These are phyloP conservation scores for Russula earlei DNA, from an alignment of 768 basidiomycete genomes.

Conservation along the genomic window DNA sequence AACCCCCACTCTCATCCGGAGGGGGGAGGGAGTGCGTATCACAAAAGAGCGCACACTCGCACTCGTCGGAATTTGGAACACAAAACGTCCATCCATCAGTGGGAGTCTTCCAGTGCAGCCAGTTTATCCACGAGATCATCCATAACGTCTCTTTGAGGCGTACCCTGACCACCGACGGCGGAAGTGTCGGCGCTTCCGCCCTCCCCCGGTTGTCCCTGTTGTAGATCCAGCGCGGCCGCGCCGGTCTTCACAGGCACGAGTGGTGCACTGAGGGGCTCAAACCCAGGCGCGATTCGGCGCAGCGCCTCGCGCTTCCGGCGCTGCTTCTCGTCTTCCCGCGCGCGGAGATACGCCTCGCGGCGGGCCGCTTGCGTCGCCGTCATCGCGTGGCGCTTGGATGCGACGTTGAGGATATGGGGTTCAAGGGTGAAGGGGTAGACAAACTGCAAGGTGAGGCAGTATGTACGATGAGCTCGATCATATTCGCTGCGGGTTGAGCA, in stretches of 20 bases:
- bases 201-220: background rate
- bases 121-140: conserved; percentile 18
- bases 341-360: conserved; percentile 59
- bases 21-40: background rate
- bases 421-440: conserved; percentile 96
- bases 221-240: background rate
- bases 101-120: conserved; percentile 9
- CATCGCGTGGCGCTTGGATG: conserved; percentile 59
- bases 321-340: conserved; percentile 74
- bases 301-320: conserved; percentile 53
- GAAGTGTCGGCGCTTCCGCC: no score
- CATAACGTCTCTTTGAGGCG: conserved; percentile 14
- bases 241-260: conserved; percentile 10
- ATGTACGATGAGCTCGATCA: no score
- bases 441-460: no score
- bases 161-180: background rate
- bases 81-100: background rate
- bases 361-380: conserved; percentile 56
- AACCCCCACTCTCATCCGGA: no score
- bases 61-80: background rate
- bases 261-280: conserved; percentile 32
- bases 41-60: no score
- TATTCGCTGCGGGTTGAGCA: no score
- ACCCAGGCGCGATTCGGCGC: conserved; percentile 74
- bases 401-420: conserved; percentile 67